These are phyloP conservation scores for Rickenella mellea DNA, from an alignment of 768 basidiomycete species.

Conservation along the genomic window DNA sequence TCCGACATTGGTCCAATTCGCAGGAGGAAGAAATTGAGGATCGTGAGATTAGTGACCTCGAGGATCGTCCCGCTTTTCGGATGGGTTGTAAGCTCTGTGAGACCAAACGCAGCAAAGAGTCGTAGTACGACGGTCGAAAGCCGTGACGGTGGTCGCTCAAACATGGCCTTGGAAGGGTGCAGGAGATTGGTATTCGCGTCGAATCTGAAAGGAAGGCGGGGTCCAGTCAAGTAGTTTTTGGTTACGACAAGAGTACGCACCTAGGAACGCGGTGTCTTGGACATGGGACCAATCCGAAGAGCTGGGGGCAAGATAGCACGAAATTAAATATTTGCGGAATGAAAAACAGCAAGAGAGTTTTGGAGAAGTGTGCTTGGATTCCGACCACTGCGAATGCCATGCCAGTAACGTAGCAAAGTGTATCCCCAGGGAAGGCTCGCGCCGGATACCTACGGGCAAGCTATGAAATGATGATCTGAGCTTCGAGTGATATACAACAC, in stretches of 20 bases:
- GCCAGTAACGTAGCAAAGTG: conserved; percentile 93
- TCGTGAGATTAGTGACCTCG: conserved; percentile 82
- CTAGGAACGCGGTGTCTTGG: conserved; percentile 90
- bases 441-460: conserved; percentile 77
- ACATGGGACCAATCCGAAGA: conserved; percentile 89
- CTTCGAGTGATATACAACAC: conserved; percentile 16
- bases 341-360: conserved; percentile 93
- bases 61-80: conserved; percentile 46
- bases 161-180: conserved; percentile 60
- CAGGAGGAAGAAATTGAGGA: conserved; percentile 79
- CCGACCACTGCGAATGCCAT: conserved; percentile 99
- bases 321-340: conserved; percentile 99
- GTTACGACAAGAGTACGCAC: conserved; percentile 29
- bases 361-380: conserved; percentile 95
- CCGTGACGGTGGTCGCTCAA: conserved; percentile 47
- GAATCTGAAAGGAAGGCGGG: conserved; percentile 39
- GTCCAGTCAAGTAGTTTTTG: not conserved
- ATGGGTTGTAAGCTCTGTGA: conserved; percentile 55
- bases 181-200: conserved; percentile 69
- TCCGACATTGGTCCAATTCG: conserved; percentile 81
- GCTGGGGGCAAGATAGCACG: conserved; percentile 84
- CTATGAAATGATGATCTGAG: conserved; percentile 4
- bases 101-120: conserved; percentile 48
- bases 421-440: conserved; percentile 90
- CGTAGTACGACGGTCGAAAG: conserved; percentile 47